Evolutionary conservation across 176 grass and related monocot species (phyloP).

Genomic region (Areca catechu): DNA sequence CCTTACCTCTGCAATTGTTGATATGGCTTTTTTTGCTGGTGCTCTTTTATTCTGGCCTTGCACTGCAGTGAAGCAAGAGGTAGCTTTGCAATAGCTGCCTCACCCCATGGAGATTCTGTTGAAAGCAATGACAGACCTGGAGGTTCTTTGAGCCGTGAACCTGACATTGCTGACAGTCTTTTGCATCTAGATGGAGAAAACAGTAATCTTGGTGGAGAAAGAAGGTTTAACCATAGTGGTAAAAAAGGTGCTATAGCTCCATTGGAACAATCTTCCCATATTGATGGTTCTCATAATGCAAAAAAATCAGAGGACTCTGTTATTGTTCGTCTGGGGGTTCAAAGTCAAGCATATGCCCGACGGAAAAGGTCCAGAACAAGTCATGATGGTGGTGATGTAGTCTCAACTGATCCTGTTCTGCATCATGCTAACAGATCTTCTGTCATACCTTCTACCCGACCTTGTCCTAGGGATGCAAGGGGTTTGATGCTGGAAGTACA

Average conservation of each 20-base stretch:
- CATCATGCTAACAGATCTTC: constrained; percentile 26
- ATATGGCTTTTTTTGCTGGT: background rate
- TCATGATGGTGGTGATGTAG: constrained; percentile 31
- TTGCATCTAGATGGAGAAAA: constrained; percentile 85
- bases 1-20: too few species aligned
- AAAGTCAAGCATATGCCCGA: constrained; percentile 21
- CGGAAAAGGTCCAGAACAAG: constrained; percentile 26
- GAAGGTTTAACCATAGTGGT: constrained; percentile 36
- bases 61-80: constrained; percentile 73
- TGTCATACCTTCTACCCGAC: constrained; percentile 17
- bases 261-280: constrained; percentile 29
- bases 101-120: constrained; percentile 79
- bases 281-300: constrained; percentile 41
- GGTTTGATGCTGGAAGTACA: constrained; percentile 20
- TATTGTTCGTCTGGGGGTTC: constrained; percentile 42
- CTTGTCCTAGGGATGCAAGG: constrained; percentile 26
- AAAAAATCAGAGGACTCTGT: constrained; percentile 77
- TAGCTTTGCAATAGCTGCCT: constrained; percentile 67
- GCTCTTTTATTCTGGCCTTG: constrained; percentile 13
- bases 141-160: constrained; percentile 41
- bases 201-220: constrained; percentile 45
- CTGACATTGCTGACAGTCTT: constrained; percentile 85
- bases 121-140: constrained; percentile 71
- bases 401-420: background rate
- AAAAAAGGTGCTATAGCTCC: constrained; percentile 44